Evolutionary conservation across 768 basidiomycete genomes (phyloP).

Genomic region (Auriscalpium vulgare): DNA sequence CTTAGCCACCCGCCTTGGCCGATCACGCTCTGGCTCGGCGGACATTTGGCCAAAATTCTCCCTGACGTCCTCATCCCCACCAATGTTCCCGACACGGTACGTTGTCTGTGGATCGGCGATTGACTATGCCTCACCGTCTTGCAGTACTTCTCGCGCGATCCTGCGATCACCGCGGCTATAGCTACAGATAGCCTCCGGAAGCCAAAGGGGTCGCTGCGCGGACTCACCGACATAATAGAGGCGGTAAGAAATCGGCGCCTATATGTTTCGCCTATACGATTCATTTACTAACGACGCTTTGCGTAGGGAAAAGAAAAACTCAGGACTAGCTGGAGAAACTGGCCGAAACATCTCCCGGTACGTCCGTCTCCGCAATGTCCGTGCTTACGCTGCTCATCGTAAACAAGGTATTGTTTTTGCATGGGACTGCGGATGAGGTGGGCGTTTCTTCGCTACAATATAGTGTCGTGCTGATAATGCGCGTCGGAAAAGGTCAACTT

Average conservation of each 20-base stretch:
- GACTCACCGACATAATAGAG: too few species aligned
- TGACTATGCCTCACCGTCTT: too few species aligned
- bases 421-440: conserved; percentile 59
- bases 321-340: conserved; percentile 37
- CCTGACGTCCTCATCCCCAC: conserved; percentile 52
- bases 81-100: conserved; percentile 39
- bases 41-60: conserved; percentile 34
- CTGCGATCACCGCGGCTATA: too few species aligned
- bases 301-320: conserved; percentile 55
- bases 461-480: not conserved
- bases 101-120: conserved; percentile 17
- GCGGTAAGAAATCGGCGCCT: not conserved
- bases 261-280: too few species aligned
- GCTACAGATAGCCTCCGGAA: too few species aligned
- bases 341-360: conserved; percentile 65
- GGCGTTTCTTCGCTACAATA: not conserved
- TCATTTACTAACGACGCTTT: not conserved
- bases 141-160: too few species aligned
- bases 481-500: conserved; percentile 41
- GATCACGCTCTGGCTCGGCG: conserved; percentile 43
- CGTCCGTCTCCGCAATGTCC: conserved; percentile 9
- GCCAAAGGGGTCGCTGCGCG: too few species aligned
- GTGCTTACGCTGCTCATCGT: conserved; percentile 1
- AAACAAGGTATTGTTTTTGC: conserved; percentile 46
- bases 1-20: conserved; percentile 54